Conservation (phyloP, 345 rosid species). For the Sisymbrium irio region DNA sequence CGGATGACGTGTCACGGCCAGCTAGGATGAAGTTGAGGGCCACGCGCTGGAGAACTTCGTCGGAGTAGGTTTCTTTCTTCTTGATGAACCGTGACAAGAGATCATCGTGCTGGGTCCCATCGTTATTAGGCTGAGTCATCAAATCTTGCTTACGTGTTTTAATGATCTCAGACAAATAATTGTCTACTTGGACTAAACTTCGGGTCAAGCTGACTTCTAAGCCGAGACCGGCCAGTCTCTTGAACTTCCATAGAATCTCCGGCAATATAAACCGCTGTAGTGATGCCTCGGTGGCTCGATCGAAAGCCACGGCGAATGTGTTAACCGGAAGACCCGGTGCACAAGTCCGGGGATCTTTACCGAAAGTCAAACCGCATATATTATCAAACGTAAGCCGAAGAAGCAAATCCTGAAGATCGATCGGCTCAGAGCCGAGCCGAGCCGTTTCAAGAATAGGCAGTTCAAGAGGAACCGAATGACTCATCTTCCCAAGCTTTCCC, state of each 20-base stretch:
- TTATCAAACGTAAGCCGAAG: slow-evolving; percentile 95
- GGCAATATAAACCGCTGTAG: slow-evolving; percentile 90
- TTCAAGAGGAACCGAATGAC: too few species aligned
- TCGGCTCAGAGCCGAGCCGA: slow-evolving; percentile 43
- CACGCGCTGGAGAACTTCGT: slow-evolving; percentile 73
- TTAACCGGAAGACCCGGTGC: slow-evolving; percentile 67
- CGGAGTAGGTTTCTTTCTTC: slow-evolving; percentile 81
- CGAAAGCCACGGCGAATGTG: slow-evolving; percentile 76
- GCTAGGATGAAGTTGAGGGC: slow-evolving; percentile 95
- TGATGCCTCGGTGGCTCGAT: slow-evolving; percentile 87
- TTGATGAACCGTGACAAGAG: slow-evolving; percentile 86
- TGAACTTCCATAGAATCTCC: slow-evolving; percentile 75
- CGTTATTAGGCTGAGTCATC: slow-evolving; percentile 44
- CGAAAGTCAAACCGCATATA: slow-evolving; percentile 90
- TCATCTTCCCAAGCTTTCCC: too few species aligned
- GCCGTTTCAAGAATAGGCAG: slow-evolving; percentile 69
- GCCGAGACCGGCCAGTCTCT: slow-evolving; percentile 73
- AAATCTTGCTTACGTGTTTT: slow-evolving; percentile 67
- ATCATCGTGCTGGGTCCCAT: slow-evolving; percentile 73
- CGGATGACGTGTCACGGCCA: slow-evolving; percentile 96
- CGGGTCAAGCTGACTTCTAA: slow-evolving; percentile 81
- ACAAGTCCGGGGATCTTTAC: slow-evolving; percentile 91
- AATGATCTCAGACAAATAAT: slow-evolving; percentile 68
- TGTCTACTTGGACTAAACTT: slow-evolving; percentile 64
- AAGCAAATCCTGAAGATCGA: slow-evolving; percentile 82